phyloP scores from a whole-genome alignment of 2,329 filamentous ascomycete species.

The Trichocomaceae sp. region DNA sequence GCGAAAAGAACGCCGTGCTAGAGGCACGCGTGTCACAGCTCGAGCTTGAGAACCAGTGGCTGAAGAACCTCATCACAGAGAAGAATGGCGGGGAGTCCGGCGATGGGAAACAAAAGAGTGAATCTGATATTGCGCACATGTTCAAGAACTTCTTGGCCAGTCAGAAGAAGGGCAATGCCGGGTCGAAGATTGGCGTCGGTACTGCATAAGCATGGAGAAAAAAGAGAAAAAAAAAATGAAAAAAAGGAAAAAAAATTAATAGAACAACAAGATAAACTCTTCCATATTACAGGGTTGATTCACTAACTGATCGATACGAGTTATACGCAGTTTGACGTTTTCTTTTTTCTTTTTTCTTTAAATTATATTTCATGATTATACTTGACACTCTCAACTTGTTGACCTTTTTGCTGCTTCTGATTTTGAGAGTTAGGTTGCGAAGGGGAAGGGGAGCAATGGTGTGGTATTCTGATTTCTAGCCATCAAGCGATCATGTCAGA shows the following conservation, averaged over 20 bases:
- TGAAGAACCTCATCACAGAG: constrained; percentile 72
- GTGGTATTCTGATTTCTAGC: neutral
- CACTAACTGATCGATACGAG: neutral
- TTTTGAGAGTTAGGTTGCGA: no score
- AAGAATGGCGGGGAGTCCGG: constrained; percentile 54
- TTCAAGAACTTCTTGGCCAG: constrained; percentile 36
- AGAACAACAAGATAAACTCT: neutral
- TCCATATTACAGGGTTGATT: neutral
- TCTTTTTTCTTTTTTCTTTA: no score
- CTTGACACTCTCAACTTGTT: constrained; percentile 1
- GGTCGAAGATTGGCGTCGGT: constrained; percentile 29
- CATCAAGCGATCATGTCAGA: neutral
- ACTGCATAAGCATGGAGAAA: constrained; percentile 18
- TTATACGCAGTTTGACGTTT: neutral
- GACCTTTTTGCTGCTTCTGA: neutral
- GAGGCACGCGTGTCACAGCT: constrained; percentile 68
- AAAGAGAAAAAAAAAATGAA: constrained; percentile 8
- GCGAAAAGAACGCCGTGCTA: constrained; percentile 66
- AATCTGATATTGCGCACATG: constrained; percentile 39
- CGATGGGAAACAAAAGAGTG: constrained; percentile 33
- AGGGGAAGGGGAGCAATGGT: neutral
- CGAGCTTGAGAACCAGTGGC: constrained; percentile 77
- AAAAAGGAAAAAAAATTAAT: neutral
- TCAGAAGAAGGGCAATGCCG: constrained; percentile 24
- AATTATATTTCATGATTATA: neutral